phyloP scores from a whole-genome alignment of 805 yeast genomes.

The Soucietia sequanensis region DNA sequence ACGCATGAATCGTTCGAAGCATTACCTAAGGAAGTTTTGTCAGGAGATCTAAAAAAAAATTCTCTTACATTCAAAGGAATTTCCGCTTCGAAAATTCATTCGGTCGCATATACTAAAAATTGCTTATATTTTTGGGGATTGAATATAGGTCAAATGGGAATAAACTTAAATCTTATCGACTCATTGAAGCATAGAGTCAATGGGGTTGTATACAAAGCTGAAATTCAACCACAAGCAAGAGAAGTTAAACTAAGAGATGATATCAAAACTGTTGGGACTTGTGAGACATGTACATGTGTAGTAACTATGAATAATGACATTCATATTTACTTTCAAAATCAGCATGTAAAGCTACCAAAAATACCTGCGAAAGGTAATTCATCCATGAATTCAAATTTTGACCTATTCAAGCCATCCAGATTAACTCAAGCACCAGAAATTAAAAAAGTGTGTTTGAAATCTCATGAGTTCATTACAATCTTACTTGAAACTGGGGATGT shows the following conservation, averaged over 20 bases:
- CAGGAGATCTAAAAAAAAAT: constrained; percentile 43
- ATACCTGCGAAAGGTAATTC: constrained; percentile 34
- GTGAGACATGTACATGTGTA: constrained; percentile 69
- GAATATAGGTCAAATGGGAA: constrained; percentile 80
- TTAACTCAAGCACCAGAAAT: constrained; percentile 42
- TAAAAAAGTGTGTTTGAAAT: constrained; percentile 31
- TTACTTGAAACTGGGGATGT: constrained; percentile 63
- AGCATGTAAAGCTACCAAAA: constrained; percentile 49
- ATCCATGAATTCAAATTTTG: constrained; percentile 50
- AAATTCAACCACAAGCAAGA: constrained; percentile 38
- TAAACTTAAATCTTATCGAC: constrained; percentile 18
- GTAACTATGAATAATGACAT: constrained; percentile 58
- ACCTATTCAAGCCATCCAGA: constrained; percentile 51
- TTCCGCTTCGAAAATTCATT: constrained; percentile 67
- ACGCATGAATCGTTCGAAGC: constrained; percentile 29
- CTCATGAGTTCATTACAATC: constrained; percentile 45
- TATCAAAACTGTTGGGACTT: constrained; percentile 58
- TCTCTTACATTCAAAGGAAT: constrained; percentile 38
- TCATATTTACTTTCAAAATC: constrained; percentile 57
- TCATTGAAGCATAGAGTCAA: constrained; percentile 24
- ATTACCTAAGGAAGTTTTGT: constrained; percentile 38
- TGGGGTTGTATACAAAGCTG: constrained; percentile 35
- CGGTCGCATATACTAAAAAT: constrained; percentile 53
- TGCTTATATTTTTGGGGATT: constrained; percentile 71
- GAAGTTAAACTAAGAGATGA: constrained; percentile 44